Evolutionary conservation across 305 asterid species (phyloP), one percentile per base, ranked within the genome.

Genomic region (Fraxinus platypoda): DNA sequence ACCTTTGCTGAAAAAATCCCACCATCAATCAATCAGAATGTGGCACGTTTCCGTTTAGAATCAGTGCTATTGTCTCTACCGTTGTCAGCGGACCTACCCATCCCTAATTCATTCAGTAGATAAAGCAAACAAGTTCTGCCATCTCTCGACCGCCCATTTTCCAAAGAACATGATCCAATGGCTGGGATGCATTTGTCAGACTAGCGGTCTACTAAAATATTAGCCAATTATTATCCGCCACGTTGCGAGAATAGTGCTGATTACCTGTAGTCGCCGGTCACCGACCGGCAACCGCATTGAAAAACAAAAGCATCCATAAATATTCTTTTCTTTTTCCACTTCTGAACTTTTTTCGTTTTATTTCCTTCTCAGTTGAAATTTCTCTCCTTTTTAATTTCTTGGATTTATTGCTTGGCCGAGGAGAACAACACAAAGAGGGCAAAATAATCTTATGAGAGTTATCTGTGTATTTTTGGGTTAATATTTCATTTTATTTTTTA

Each of bases 261-360:
- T 74, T 30, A 88, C 92, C 88, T 86, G 70, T 62, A 64, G 43
- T 88, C 82, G 79, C 87, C 92, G 86, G 89, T 87, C 84, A 83
- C 91, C 83, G 85, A 46, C 57, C n/a, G n/a, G 57, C 57, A 54
- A 86, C 89, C 79, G 72, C 88, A 82, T 85, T 87, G 87, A 83
- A 88, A 79, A 77, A 83, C 84, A 88, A 78, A 66, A 79, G 52
- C 68, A 57, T 41, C 75, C 71, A 30, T 21, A 30, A 12, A 23
- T 34, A 79, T 82, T 57, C 74, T 72, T 34, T n/a, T 41, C 34
- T 52, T 68, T 46, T 43, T 23, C 25, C 41, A 26, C 13, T 6
- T 77, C 34, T 28, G 57, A 19, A 66, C 23, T 6, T 11, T 81
- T 28, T 72, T 11, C 12, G 0, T 37, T 4, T 64, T 8, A 4